Percentiles rank a stretch among this genome's conserved stretches.
These are phyloP conservation scores for Rubroboletus satanas DNA, from an alignment of 768 basidiomycete genomes.

Conservation along the genomic window DNA sequence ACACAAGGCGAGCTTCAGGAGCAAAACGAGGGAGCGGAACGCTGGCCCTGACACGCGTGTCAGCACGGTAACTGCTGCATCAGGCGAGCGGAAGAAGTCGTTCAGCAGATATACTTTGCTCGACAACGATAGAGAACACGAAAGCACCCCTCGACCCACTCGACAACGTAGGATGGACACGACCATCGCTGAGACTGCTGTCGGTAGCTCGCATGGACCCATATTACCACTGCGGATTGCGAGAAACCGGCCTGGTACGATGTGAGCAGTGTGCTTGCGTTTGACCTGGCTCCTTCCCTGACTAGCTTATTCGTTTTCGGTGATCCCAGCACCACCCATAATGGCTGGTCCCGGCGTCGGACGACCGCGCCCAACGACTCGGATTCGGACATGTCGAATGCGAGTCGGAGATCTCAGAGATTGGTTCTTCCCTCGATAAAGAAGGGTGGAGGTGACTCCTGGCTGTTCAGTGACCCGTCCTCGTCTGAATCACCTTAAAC, in stretches of 20 bases:
- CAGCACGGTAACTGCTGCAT: neutral
- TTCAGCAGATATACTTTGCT: slow-evolving; percentile 1
- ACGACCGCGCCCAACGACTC: neutral
- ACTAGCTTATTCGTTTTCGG: neutral
- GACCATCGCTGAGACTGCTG: neutral
- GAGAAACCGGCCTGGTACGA: slow-evolving; percentile 8
- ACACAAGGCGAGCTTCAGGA: neutral
- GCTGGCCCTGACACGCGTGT: neutral
- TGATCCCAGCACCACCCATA: neutral
- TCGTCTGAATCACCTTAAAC: slow-evolving; percentile 4
- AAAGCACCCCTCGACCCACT: slow-evolving; percentile 26
- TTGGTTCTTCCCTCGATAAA: slow-evolving; percentile 1
- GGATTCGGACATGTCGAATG: slow-evolving; percentile 23
- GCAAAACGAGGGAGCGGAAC: neutral
- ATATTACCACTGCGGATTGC: slow-evolving; percentile 19
- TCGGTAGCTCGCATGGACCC: neutral
- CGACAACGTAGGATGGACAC: neutral
- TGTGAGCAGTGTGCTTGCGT: slow-evolving; percentile 10
- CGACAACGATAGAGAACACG: slow-evolving; percentile 7
- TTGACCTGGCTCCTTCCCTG: neutral
- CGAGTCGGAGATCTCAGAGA: slow-evolving; percentile 9
- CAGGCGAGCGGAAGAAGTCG: neutral
- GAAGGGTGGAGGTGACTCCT: neutral
- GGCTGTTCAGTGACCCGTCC: slow-evolving; percentile 15
- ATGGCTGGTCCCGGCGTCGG: slow-evolving; percentile 14